Evolutionary conservation across 179 eudicot species (phyloP), one percentile per base, ranked within the genome.

Genomic region (Pouteria campechiana): DNA sequence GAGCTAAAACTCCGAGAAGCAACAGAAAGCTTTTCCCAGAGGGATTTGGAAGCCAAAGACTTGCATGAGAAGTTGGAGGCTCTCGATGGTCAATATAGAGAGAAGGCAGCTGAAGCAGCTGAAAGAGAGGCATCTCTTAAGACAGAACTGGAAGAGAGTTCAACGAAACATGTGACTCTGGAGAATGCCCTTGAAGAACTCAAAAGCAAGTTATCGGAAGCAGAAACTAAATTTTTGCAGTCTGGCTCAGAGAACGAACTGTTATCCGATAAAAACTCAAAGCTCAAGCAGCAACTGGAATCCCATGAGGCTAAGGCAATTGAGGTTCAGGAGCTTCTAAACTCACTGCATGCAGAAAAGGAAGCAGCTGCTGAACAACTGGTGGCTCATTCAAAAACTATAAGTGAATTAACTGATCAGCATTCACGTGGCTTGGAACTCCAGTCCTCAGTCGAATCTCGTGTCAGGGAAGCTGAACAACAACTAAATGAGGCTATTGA

Each of bases 1-100:
- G 92, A 88, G 39, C 35, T 71, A 32, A 83, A 83, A 73, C 53
- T 77, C 50, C 82, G 80, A 52, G 92, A 88, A 52, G 69, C 80
- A 33, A 37, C 59, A 35, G 52, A 63, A 3, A 81, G 42, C 39
- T 51, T 63, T 54, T 24, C 58, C 32, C 54, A 44, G 54, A 73
- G 62, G 56, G 95, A 85, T 48, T 42, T 55, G 2, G 82, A 81
- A 66, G 78, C 72, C 32, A 74, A 74, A 32, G 64, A 75, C 2
- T 47, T 85, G 53, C 38, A 50, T 17, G 86, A 90, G 44, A 76
- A 73, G 56, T 54, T 76, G 49, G 35, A 64, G 44, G 17, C 44
- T 50, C 79, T 78, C 23, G 89, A 89, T 53, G 64, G 63, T 34
- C 81, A 79, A 52, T n/a, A n/a, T n/a, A n/a, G n/a, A n/a, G n/a